These are phyloP conservation scores for Oxytropis ochrocephala DNA, from an alignment of 306 rosid genomes.

Conservation along the genomic window DNA sequence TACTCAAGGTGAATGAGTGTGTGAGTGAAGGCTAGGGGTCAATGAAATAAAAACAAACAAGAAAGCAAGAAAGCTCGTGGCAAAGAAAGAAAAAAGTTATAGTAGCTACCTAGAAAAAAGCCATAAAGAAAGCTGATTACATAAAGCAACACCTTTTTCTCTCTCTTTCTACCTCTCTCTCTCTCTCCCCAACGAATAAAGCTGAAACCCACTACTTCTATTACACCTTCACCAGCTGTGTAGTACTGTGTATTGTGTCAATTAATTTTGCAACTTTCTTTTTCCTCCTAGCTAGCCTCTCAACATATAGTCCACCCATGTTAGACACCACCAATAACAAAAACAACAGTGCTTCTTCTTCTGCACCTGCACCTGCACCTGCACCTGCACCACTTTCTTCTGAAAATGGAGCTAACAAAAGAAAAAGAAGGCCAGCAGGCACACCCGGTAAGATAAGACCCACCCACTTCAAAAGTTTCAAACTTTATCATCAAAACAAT, in stretches of 20 bases:
- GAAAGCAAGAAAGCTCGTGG: constrained; percentile 35
- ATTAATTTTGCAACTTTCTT: too few species aligned
- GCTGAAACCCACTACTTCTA: constrained; percentile 53
- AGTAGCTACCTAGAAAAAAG: constrained; percentile 23
- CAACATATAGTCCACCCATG: constrained; percentile 45
- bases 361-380: constrained; percentile 22
- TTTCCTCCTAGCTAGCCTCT: too few species aligned
- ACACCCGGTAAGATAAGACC: constrained; percentile 63
- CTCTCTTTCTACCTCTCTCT: neutral
- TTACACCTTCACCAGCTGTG: constrained; percentile 13
- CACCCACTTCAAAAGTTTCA: neutral
- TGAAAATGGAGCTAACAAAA: constrained; percentile 59
- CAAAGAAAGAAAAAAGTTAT: constrained; percentile 21
- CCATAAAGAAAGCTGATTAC: constrained; percentile 61
- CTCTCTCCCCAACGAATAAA: constrained; percentile 31
- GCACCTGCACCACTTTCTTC: constrained; percentile 53
- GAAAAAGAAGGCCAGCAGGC: constrained; percentile 96
- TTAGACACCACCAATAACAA: constrained; percentile 48
- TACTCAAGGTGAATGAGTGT: constrained; percentile 38
- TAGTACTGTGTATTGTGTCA: constrained; percentile 16
- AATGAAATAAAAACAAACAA: constrained; percentile 32
- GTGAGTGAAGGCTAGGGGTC: constrained; percentile 39
- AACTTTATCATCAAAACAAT: neutral
- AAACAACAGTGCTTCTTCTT: constrained; percentile 21
- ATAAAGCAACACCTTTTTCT: constrained; percentile 52